Evolutionary conservation across 1,284 basidiomycete species (phyloP), one percentile per base, ranked within the genome.

Genomic region (Irpex sp.): DNA sequence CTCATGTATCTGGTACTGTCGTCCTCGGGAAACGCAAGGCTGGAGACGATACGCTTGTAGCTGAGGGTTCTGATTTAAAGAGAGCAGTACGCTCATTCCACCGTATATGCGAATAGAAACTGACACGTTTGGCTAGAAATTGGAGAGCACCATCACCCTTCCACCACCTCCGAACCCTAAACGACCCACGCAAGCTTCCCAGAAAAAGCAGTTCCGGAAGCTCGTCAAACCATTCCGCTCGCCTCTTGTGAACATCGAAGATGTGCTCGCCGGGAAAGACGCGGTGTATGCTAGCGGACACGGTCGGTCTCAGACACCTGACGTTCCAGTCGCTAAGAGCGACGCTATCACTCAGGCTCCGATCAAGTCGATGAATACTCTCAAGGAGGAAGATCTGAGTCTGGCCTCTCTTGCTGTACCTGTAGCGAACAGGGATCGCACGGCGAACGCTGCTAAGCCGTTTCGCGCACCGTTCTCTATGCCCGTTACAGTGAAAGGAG

Each of bases 221-320:
- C 74, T 91, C 8, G 70, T 76, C 0, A 78, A 81, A 39, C 89
- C 89, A 1, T 91, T 91, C 73, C 86, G 87, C 35, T 81, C 87
- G 2, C 88, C 88, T 2, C 65, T 78, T 14, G 72, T 68, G 61
- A 64, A 75, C 65, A 61, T 66, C 21, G 61, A 63, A 9, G 59
- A 65, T 18, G 59, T 66, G 0, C 62, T 64, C 12, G 66, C 67
- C 9, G 68, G 69, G 2, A 57, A 69, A 16, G 62, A 68, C 33
- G 68, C 66, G 4, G 69, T 73, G 14, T 73, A 72, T 36, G 65
- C 68, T 7, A 69, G 60, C 58, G 67, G 60, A 47, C 65, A 61
- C 21, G 21, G 6, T 16, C 37, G 49, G 37, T 21, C 60, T 23
- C 33, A 35, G 14, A 28, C 52, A 28, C n/a, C 28, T 28, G 33